Conservation (phyloP, 305 asterid genomes). For the Fraxinus sp. region DNA sequence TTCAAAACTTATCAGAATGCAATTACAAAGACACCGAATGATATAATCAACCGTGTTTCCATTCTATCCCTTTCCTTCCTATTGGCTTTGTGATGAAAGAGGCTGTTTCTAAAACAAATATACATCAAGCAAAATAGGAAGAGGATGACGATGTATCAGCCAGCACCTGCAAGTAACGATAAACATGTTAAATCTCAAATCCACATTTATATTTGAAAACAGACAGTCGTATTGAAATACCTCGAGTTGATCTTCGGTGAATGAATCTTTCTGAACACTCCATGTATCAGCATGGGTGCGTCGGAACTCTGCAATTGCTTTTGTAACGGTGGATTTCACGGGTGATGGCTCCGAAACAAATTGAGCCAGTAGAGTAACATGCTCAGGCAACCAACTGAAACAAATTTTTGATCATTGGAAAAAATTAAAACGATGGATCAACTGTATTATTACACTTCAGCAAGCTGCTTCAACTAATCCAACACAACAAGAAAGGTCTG, state of each 20-base stretch:
- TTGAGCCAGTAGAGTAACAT: conserved; percentile 80
- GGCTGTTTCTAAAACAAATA: conserved; percentile 14
- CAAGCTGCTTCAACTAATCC: background rate
- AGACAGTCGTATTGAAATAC: conserved; percentile 34
- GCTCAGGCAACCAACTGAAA: conserved; percentile 96
- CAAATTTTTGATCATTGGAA: conserved; percentile 1
- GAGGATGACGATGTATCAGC: conserved; percentile 96
- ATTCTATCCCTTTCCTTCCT: conserved; percentile 14
- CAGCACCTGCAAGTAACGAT: conserved; percentile 66
- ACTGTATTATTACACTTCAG: conserved; percentile 1
- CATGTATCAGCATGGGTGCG: conserved; percentile 99
- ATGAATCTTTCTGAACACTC: conserved; percentile 87
- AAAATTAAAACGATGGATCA: background rate
- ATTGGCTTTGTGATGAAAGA: conserved; percentile 12
- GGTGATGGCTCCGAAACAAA: conserved; percentile 94
- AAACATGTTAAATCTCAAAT: conserved; percentile 14
- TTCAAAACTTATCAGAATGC: conserved; percentile 16
- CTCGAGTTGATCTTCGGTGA: conserved; percentile 98
- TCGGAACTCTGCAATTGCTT: conserved; percentile 97
- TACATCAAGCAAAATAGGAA: conserved; percentile 81
- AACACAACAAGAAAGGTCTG: background rate
- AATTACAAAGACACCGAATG: conserved; percentile 18
- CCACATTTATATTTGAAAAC: background rate
- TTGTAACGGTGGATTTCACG: conserved; percentile 89
- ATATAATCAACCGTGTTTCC: background rate